Conservation (phyloP, 495 filamentous ascomycete species). For the Annulohypoxylon bovei region DNA sequence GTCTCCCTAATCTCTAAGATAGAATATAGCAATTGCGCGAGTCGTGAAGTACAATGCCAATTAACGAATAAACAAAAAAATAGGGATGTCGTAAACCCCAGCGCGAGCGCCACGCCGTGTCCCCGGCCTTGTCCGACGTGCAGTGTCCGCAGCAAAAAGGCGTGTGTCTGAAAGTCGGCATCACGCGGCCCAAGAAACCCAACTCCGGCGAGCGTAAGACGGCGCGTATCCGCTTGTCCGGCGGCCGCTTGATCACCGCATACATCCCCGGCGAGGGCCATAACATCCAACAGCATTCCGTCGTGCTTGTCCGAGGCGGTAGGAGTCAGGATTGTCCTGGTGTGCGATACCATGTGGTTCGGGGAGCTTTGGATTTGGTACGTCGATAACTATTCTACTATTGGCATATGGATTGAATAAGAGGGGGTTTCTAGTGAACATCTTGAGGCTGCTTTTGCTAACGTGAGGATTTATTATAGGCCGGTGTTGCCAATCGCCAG, state of each 20-base stretch:
- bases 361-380: conserved; percentile 95
- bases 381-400: conserved; percentile 47
- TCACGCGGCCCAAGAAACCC: conserved; percentile 96
- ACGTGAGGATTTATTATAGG: conserved; percentile 59
- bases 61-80: conserved; percentile 19
- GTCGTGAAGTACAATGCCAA: no score
- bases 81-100: conserved; percentile 80
- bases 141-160: conserved; percentile 87
- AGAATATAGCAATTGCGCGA: neutral
- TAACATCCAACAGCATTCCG: conserved; percentile 98
- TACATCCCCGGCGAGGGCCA: conserved; percentile 98
- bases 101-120: conserved; percentile 80
- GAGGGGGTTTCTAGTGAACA: neutral
- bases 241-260: conserved; percentile 83
- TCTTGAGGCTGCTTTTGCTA: neutral
- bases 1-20: conserved; percentile 22
- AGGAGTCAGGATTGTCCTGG: conserved; percentile 96
- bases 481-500: conserved; percentile 86
- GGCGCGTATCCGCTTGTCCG: conserved; percentile 86
- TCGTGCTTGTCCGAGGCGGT: conserved; percentile 92
- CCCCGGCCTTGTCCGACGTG: conserved; percentile 78
- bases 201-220: conserved; percentile 96
- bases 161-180: conserved; percentile 90
- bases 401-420: neutral
- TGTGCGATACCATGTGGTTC: conserved; percentile 93